phyloP scores from a whole-genome alignment of 805 yeast genomes.

The Candida gorgasii region DNA sequence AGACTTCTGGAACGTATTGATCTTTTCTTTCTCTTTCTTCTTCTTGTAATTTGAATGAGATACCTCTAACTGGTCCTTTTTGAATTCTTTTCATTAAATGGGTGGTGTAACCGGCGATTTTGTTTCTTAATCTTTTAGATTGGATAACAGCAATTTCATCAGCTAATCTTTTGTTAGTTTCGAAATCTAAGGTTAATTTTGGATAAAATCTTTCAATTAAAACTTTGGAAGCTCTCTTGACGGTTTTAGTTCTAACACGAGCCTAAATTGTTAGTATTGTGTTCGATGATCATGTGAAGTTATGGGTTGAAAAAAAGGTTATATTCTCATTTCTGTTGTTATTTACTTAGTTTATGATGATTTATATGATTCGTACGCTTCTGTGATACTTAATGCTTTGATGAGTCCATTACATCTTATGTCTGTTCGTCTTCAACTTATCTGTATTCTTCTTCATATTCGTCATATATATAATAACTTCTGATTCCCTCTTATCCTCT shows the following conservation, averaged over 20 bases:
- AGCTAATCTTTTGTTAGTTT: constrained; percentile 99
- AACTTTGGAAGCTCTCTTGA: constrained; percentile 99
- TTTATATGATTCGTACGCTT: too few relatives aligned
- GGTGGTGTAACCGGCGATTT: constrained; percentile 99
- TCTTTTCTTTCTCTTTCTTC: constrained; percentile 99
- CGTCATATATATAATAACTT: not conserved
- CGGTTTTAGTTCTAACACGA: constrained; percentile 99
- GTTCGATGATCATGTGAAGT: not conserved
- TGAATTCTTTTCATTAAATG: constrained; percentile 99
- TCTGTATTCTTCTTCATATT: not conserved
- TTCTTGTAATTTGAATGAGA: constrained; percentile 99
- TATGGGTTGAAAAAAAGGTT: too few relatives aligned
- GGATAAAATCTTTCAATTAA: constrained; percentile 99
- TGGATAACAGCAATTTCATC: constrained; percentile 98
- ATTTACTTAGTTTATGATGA: too few relatives aligned
- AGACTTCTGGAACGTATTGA: constrained; percentile 99
- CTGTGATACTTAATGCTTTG: too few relatives aligned
- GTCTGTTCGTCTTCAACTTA: not conserved
- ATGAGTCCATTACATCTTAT: too few relatives aligned
- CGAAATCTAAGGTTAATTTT: constrained; percentile 98
- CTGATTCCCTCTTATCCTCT: not conserved
- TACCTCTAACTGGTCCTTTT: constrained; percentile 99
- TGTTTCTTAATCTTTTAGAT: constrained; percentile 99
- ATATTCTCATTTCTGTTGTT: too few relatives aligned
- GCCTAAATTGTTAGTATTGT: constrained; percentile 60